phyloP scores from a whole-genome alignment of 192 early-diverging fungal species.

The Backusella liffmaniae region DNA sequence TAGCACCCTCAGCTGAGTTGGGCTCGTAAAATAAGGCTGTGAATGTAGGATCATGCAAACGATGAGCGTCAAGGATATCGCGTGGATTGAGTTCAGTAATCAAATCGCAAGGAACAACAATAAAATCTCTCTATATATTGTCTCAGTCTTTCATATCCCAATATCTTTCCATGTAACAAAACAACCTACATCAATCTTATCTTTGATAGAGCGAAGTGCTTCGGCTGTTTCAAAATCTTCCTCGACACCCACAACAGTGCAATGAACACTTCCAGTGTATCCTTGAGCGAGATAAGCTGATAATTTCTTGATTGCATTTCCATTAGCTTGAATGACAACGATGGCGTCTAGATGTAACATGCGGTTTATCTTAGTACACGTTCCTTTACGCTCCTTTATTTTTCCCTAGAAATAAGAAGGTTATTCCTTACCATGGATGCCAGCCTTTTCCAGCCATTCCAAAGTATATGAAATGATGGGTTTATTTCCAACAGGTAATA shows the following conservation, averaged over 20 bases:
- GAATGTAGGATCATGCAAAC: constrained; percentile 75
- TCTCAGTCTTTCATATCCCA: neutral
- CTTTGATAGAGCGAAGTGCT: constrained; percentile 73
- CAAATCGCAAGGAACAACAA: constrained; percentile 90
- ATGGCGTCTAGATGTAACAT: constrained; percentile 62
- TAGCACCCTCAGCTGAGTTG: constrained; percentile 67
- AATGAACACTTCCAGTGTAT: constrained; percentile 62
- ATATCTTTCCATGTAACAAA: neutral
- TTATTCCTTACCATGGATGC: constrained; percentile 45
- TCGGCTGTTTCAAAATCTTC: constrained; percentile 81
- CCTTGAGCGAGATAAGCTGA: constrained; percentile 58
- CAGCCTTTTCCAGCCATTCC: constrained; percentile 90
- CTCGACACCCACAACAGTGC: constrained; percentile 62
- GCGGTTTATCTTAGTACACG: neutral
- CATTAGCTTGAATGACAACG: constrained; percentile 64
- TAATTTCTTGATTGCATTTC: constrained; percentile 63
- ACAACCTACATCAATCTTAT: constrained; percentile 74
- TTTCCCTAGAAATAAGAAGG: neutral
- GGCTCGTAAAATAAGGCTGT: constrained; percentile 83
- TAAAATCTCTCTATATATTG: constrained; percentile 71
- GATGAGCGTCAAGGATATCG: constrained; percentile 82
- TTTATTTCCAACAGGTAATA: constrained; percentile 91
- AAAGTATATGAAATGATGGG: constrained; percentile 94
- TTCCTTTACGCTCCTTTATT: neutral
- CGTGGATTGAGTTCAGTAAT: constrained; percentile 83